Percentiles rank a stretch among this genome's conserved stretches.
phyloP scores from a whole-genome alignment of 2,329 filamentous ascomycete genomes.

The Exophiala xenobiotica region DNA sequence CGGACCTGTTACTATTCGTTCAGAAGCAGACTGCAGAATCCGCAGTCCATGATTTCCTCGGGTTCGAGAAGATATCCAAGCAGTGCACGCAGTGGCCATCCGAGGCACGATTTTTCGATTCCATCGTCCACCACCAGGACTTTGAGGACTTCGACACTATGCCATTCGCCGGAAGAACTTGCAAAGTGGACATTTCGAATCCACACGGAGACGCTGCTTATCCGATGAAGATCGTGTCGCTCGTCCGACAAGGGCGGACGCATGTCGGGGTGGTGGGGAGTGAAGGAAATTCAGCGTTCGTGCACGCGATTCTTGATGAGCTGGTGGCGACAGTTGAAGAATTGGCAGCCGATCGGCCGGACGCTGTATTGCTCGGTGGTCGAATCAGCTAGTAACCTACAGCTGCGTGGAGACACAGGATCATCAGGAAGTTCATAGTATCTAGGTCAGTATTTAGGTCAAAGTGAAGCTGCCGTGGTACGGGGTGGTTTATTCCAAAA shows the following conservation, averaged over 20 bases:
- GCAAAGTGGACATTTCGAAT: constrained; percentile 59
- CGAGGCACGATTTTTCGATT: constrained; percentile 51
- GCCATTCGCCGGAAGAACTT: constrained; percentile 37
- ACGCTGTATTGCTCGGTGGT: neutral
- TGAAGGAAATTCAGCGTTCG: constrained; percentile 54
- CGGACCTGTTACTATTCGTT: constrained; percentile 54
- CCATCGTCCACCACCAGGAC: constrained; percentile 57
- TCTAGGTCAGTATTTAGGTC: no score
- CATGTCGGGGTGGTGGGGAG: constrained; percentile 62
- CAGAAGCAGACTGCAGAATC: constrained; percentile 57
- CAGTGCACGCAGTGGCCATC: constrained; percentile 48
- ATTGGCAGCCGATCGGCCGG: constrained; percentile 35
- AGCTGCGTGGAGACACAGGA: neutral
- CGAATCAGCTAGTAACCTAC: neutral
- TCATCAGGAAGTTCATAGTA: neutral
- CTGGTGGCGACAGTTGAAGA: constrained; percentile 44
- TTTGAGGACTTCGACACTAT: constrained; percentile 60
- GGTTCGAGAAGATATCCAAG: constrained; percentile 54
- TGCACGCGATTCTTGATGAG: constrained; percentile 52
- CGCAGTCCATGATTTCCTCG: constrained; percentile 57
- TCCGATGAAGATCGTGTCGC: constrained; percentile 63
- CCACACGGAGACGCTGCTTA: constrained; percentile 57
- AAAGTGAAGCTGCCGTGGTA: no score
- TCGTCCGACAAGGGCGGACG: constrained; percentile 52
- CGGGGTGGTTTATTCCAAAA: no score